Evolutionary conservation across 2,329 filamentous ascomycete genomes (phyloP), one percentile per base, ranked within the genome.

Genomic region (Blastomyces parvus): DNA sequence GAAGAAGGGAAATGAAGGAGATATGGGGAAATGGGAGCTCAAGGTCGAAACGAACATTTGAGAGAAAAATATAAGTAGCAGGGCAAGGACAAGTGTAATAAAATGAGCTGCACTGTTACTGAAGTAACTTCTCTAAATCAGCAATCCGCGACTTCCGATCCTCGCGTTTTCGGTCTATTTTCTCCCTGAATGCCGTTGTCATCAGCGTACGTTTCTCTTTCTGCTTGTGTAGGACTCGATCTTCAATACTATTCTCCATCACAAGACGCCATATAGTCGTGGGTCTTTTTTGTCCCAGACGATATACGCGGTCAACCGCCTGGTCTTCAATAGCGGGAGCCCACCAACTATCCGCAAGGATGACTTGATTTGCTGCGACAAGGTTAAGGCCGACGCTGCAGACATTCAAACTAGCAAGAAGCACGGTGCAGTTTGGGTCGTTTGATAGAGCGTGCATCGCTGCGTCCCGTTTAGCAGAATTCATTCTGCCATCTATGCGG

Each of bases 301-400:
- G 83, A 72, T 96, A 90, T 7, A 96, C 91, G 4, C 91, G 87
- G 72, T 96, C 91, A 2, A 96, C 83, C 3, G 92, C 92, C 73
- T 96, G 91, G 68, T 96, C 91, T 74, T 96, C 91, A 62, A 96
- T 94, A 0, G 91, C 91, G 0, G 91, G 91, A 1, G 91, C 91
- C 89, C 91, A 96, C 91, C 90, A 96, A 64, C 85, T 89, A 74
- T 96, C 91, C 0, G 86, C 84, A 25, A 96, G 80, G 56, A 96
- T 86, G 64, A 95, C 90, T 7, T 91, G 91, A 69, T 94, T 91
- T 0, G 91, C 91, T 0, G 90, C 86, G 0, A 92, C 89, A 14
- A 96, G 83, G 69, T 96, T 96, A 56, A 96, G 81, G 0, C 91
- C 91, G 1, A 96, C 91, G 61, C 87, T 89, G 74, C 90, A 93